Evolutionary conservation across 164 flowering plant genomes (phyloP).

Genomic region (Cinnamomum chago): DNA sequence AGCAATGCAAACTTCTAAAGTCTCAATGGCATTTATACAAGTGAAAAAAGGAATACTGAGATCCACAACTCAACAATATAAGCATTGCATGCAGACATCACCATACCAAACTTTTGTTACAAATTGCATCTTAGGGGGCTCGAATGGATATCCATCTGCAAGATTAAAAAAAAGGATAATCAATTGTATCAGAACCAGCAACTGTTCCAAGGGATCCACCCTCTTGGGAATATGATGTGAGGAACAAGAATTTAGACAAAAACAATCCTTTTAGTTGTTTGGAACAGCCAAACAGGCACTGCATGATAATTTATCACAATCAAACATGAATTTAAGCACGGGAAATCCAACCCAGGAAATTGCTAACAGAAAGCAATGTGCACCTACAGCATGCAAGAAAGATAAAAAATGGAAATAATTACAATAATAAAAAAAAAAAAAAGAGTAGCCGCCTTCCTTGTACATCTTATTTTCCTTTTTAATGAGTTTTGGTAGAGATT

Average conservation of each 20-base stretch:
- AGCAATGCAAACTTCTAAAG: not conserved
- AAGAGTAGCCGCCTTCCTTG: too few species aligned
- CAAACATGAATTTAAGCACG: not conserved
- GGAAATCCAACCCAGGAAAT: not conserved
- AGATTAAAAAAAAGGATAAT: conserved; percentile 9
- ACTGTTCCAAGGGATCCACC: not conserved
- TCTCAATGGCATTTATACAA: not conserved
- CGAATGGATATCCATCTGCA: conserved; percentile 96
- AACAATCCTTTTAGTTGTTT: not conserved
- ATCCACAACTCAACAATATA: not conserved
- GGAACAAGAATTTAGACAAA: not conserved
- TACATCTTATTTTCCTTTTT: too few species aligned
- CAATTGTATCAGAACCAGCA: not conserved
- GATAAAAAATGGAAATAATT: not conserved
- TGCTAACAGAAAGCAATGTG: not conserved
- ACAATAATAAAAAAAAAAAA: too few species aligned
- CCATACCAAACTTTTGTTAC: conserved; percentile 92
- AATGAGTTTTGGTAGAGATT: too few species aligned
- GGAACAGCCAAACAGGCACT: not conserved
- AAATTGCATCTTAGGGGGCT: conserved; percentile 95
- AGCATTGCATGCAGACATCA: not conserved
- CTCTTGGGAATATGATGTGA: not conserved
- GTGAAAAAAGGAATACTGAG: not conserved
- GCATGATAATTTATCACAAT: not conserved
- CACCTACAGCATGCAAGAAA: not conserved